Evolutionary conservation across 352 stramenopile genomes (phyloP), one percentile per base, ranked within the genome.

Genomic region (Globisporangium recalcitrans): DNA sequence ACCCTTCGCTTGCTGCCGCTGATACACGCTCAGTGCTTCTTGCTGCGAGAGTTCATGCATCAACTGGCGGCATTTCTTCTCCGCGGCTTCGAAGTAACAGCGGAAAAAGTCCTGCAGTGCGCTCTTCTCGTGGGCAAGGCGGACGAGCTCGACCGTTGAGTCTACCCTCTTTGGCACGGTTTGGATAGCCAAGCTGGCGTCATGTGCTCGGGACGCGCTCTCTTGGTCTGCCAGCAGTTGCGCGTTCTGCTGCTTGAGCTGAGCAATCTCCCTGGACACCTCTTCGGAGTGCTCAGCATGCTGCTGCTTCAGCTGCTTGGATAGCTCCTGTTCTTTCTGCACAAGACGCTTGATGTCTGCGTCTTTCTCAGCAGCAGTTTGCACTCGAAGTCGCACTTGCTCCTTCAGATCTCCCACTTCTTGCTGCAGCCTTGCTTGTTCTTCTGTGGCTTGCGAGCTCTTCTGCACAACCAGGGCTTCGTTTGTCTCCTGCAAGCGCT

Each of bases 61-160:
- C 36, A 87, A 49, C 44, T 67, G 46, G 1, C 60, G 65, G 62
- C 76, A 86, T 31, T 87, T 86, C 0, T 56, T 71, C 70, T 90
- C 80, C 3, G 78, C 76, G 4, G 60, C 60, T 52, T 63, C 47
- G 55, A 74, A 78, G 51, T 86, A 87, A 5, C 59, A 75, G 22
- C 68, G 68, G 9, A 89, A 55, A 26, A 87, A 87, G 24, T 73
- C 65, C 51, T 82, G 64, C 14, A 87, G 53, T 21, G 68, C 64
- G 24, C 73, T 64, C 64, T 84, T 89, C 46, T 86, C 80, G 27
- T 64, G 65, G 9, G 75, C 51, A 27, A 78, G 64, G 6, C 27
- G 22, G 46, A 62, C 63, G 21, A 78, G 16, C 29, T 46, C 26
- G 8, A 60, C 22, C 5, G 66, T 63, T 5, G 5, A 34, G 4